Base-by-base conservation (phyloP, 1,284 basidiomycete species). In the Heterobasidion annosum region DNA sequence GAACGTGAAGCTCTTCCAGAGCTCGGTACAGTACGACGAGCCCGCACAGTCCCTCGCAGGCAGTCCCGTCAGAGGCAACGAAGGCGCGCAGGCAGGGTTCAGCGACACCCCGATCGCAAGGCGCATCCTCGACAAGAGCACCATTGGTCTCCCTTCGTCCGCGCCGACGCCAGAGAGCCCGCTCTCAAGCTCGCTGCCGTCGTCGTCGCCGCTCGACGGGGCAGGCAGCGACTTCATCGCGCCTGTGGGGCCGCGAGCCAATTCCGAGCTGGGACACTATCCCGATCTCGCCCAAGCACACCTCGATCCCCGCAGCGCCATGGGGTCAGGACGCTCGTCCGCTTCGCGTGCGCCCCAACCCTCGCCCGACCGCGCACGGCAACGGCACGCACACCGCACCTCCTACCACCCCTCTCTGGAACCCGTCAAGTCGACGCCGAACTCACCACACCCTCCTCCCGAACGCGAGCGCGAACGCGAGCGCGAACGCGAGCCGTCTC, bases 251-350 rank as follows among this genome's bases (percentile, higher is more conserved):
- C 78, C 77, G 60, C 80, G 88, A 50, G 78, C 86, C 10, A 88
- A 83, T 63, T 91, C 88, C 16, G 88, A 88, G 64, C 71, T 88
- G 50, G 88, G 89, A 1, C 82, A 91, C 63, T 91, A 91, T 67
- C 64, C 81, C 42, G 88, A 90, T 68, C 65, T 81, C 56, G 69
- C 73, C 52, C 37, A 40, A 12, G 37, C 37, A 5, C 37, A 40
- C 3, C n/a, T 40, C 12, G 74, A 75, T 50, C 67, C 68, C 57
- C 71, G 70, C 45, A 60, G 48, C 3, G 46, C 65, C 18, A 58
- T 64, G 16, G 45, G 45, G 12, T 16, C 45, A 32, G 48, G 48
- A 2, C 34, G 32, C 15, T 8, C 15, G n/a, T 6, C 16, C 10
- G 3, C 15, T 25, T 47, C 45, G n/a, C 72, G 67, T 45, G 66